Conservation (phyloP, 2,329 filamentous ascomycete species). For the Verruconis gallopava region DNA sequence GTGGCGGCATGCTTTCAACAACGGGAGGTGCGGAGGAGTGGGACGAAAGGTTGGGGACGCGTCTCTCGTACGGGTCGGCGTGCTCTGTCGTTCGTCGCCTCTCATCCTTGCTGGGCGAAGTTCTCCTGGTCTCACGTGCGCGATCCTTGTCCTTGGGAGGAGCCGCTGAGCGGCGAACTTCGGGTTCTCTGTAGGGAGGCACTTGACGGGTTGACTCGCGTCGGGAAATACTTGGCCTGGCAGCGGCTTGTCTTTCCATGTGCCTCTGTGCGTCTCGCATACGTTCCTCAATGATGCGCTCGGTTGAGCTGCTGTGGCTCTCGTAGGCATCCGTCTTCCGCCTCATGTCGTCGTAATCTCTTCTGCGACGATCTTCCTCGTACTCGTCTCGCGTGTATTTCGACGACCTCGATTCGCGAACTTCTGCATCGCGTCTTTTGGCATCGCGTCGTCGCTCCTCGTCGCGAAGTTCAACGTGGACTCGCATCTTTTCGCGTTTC, state of each 20-base stretch:
- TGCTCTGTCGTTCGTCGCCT: conserved; percentile 1
- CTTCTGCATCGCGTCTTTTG: conserved; percentile 3
- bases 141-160: conserved; percentile 6
- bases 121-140: conserved; percentile 3
- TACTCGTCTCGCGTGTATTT: conserved; percentile 4
- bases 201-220: not conserved
- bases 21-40: conserved; percentile 6
- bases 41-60: not conserved
- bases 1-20: not conserved
- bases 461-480: not conserved
- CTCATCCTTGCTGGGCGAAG: conserved; percentile 6
- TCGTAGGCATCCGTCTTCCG: not conserved
- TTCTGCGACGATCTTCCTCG: not conserved
- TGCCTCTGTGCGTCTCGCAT: conserved; percentile 1
- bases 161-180: conserved; percentile 6
- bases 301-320: not conserved
- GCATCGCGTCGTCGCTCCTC: conserved; percentile 1
- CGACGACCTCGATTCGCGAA: conserved; percentile 1
- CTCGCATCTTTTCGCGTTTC: conserved; percentile 2
- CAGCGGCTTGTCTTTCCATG: not conserved
- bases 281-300: conserved; percentile 5
- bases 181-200: conserved; percentile 1
- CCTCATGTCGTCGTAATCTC: not conserved
- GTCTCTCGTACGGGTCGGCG: conserved; percentile 6
- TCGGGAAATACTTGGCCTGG: not conserved